phyloP scores from a whole-genome alignment of 2,329 filamentous ascomycete species.

The Fusarium sp. region DNA sequence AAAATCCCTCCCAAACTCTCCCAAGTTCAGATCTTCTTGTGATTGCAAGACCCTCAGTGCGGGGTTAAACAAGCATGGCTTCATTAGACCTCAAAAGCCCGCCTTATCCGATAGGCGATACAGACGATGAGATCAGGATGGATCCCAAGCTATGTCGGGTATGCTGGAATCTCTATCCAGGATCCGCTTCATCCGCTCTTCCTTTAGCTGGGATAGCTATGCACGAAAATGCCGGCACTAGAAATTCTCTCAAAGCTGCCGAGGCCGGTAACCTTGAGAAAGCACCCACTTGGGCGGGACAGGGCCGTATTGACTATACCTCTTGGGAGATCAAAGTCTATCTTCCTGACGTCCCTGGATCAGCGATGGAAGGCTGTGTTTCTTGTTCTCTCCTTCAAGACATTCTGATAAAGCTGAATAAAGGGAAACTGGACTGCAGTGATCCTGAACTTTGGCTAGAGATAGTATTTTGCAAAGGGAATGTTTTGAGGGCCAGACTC shows the following conservation, averaged over 20 bases:
- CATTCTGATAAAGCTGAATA: conserved; percentile 16
- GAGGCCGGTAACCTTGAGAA: conserved; percentile 1
- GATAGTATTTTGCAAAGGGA: conserved; percentile 36
- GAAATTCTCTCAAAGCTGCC: conserved; percentile 21
- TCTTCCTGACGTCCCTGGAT: conserved; percentile 16
- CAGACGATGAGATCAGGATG: conserved; percentile 25
- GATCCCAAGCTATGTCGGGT: conserved; percentile 25
- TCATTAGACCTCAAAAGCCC: conserved; percentile 18
- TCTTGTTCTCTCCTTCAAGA: conserved; percentile 28
- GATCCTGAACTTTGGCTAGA: conserved; percentile 25
- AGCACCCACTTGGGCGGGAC: conserved; percentile 25
- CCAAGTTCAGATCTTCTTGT: not conserved
- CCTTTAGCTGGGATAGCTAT: conserved; percentile 29
- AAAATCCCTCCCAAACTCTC: no score
- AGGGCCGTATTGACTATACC: conserved; percentile 26
- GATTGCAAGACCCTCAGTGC: not conserved
- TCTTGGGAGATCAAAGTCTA: conserved; percentile 29
- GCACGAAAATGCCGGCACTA: conserved; percentile 28
- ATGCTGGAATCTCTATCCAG: conserved; percentile 38
- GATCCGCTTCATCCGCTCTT: conserved; percentile 20
- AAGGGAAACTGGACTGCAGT: not conserved
- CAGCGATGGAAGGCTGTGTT: conserved; percentile 10
- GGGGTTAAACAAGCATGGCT: conserved; percentile 28
- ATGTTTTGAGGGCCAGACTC: conserved; percentile 14
- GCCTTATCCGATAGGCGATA: conserved; percentile 25